Conservation (phyloP, 352 stramenopile genomes). For the Halophytophthora polymorphica region DNA sequence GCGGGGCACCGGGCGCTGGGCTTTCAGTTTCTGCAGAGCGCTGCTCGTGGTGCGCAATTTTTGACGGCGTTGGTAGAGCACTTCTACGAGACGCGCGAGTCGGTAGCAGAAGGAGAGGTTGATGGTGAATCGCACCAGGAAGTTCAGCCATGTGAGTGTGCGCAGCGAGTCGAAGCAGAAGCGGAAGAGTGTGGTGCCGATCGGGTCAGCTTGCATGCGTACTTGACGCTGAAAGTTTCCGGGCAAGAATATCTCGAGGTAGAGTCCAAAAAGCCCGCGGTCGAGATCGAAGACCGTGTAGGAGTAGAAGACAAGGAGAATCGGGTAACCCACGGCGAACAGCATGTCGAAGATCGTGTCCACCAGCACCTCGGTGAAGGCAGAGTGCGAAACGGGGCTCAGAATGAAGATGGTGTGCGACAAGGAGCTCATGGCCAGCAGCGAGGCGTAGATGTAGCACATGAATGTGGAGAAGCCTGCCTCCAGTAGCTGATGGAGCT, state of each 20-base stretch:
- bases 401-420: constrained; percentile 12
- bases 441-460: constrained; percentile 15
- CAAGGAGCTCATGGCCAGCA: constrained; percentile 17
- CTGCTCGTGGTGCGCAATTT: no score
- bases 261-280: constrained; percentile 15
- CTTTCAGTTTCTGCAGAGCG: not conserved
- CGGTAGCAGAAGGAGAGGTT: constrained; percentile 30
- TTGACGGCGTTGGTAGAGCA: not conserved
- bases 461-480: constrained; percentile 11
- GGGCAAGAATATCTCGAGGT: constrained; percentile 5
- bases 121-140: constrained; percentile 25
- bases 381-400: not conserved
- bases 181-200: constrained; percentile 18
- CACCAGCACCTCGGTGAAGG: not conserved
- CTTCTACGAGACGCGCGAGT: constrained; percentile 21
- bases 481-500: constrained; percentile 13
- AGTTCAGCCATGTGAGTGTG: constrained; percentile 9
- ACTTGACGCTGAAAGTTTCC: constrained; percentile 19
- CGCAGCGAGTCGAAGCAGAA: constrained; percentile 21
- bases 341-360: constrained; percentile 24
- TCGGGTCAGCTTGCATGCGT: constrained; percentile 17
- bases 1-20: constrained; percentile 3
- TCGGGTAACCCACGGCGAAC: constrained; percentile 21
- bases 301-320: constrained; percentile 19
- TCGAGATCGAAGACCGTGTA: constrained; percentile 24